These are phyloP conservation scores for Eimeria sp. DNA, from an alignment of 169 alveolate species.

Conservation along the genomic window DNA sequence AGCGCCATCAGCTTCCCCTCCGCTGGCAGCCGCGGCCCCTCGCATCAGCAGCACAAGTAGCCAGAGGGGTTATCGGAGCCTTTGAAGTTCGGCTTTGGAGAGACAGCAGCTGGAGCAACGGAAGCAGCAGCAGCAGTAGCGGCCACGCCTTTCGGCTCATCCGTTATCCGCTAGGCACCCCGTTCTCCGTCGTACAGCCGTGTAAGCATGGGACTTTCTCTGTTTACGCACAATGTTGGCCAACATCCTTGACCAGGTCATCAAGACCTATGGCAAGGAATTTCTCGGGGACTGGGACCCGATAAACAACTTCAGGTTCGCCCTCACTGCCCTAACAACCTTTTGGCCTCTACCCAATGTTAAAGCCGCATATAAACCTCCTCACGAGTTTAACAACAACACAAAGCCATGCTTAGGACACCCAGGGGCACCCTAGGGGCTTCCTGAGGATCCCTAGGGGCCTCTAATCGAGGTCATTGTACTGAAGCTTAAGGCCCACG, in stretches of 20 bases:
- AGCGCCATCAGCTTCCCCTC: background rate
- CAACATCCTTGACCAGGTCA: slow-evolving; percentile 86
- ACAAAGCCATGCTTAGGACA: background rate
- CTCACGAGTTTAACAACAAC: background rate
- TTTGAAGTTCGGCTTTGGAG: background rate
- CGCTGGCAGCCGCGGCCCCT: background rate
- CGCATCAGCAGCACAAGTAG: background rate
- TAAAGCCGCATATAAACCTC: background rate
- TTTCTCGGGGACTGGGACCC: slow-evolving; percentile 90
- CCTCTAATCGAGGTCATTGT: background rate
- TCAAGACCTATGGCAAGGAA: slow-evolving; percentile 88
- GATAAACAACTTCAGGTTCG: slow-evolving; percentile 84
- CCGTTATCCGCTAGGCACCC: background rate
- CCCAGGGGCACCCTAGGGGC: background rate
- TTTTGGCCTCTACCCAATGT: background rate
- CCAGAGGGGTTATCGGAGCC: background rate
- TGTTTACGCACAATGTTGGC: slow-evolving; percentile 80
- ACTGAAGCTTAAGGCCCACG: background rate
- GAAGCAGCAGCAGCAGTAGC: slow-evolving; percentile 11
- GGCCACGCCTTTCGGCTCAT: background rate
- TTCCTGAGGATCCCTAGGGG: background rate
- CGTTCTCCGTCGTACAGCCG: background rate
- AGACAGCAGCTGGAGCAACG: background rate
- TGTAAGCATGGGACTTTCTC: slow-evolving; percentile 14
- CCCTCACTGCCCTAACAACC: background rate